Conservation (phyloP, 1,284 basidiomycete species). For the Heterobasidion occidentale region DNA sequence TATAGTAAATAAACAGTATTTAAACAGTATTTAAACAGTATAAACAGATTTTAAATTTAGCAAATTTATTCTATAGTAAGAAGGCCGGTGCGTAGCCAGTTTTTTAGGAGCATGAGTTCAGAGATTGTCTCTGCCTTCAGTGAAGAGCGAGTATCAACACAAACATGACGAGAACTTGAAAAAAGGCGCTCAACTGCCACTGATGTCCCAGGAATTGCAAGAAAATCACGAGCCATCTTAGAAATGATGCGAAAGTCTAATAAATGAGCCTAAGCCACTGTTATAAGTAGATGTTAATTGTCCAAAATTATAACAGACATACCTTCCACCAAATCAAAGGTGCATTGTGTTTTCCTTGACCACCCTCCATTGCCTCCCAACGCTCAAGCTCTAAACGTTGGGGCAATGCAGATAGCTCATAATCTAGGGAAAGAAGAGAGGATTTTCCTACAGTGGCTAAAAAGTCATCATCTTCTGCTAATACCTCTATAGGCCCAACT, state of each 20-base stretch:
- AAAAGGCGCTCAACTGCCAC: constrained; percentile 24
- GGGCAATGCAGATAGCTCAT: background rate
- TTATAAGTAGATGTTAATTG: background rate
- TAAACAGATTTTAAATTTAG: background rate
- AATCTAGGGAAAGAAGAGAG: background rate
- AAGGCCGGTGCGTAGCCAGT: background rate
- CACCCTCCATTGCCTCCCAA: background rate
- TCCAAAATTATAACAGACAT: background rate
- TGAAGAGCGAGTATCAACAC: constrained; percentile 18
- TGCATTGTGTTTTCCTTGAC: constrained; percentile 1
- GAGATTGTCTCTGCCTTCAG: constrained; percentile 21
- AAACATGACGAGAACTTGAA: constrained; percentile 24
- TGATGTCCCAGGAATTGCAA: constrained; percentile 26
- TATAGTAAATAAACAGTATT: background rate
- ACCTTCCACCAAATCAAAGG: constrained; percentile 15
- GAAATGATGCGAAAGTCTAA: constrained; percentile 18
- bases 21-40: background rate
- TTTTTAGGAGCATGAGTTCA: constrained; percentile 12
- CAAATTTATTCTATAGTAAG: background rate
- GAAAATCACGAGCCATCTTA: constrained; percentile 22
- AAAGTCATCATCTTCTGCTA: background rate
- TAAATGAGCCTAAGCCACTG: constrained; percentile 8
- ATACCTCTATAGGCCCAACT: too few relatives aligned
- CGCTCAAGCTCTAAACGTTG: background rate
- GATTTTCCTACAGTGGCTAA: background rate